phyloP scores from a whole-genome alignment of 2,329 filamentous ascomycete species.

The Ceratocystis lukuohia region DNA sequence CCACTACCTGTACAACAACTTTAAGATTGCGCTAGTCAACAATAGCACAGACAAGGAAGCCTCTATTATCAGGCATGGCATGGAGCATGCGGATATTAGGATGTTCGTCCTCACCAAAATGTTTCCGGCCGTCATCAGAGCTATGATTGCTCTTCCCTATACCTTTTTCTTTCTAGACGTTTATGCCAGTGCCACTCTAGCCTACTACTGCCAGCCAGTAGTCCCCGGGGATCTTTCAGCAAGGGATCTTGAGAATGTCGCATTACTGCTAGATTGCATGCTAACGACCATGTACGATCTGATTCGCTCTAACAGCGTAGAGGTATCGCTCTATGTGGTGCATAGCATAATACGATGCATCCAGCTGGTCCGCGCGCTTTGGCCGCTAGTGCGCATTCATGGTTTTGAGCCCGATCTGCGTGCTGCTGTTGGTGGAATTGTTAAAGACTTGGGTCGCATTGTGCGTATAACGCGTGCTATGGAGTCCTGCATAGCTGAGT shows the following conservation, averaged over 20 bases:
- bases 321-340: conserved; percentile 11
- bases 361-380: background rate
- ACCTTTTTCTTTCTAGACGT: conserved; percentile 39
- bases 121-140: conserved; percentile 39
- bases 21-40: conserved; percentile 40
- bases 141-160: conserved; percentile 26
- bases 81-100: conserved; percentile 32
- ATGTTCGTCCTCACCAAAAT: conserved; percentile 39
- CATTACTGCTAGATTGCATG: background rate
- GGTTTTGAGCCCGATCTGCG: conserved; percentile 3
- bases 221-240: conserved; percentile 10
- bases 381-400: conserved; percentile 5
- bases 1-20: conserved; percentile 44
- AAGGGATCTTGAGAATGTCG: background rate
- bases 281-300: conserved; percentile 13
- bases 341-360: background rate
- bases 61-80: conserved; percentile 34
- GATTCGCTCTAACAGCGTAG: background rate
- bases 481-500: background rate
- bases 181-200: conserved; percentile 34
- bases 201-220: conserved; percentile 20
- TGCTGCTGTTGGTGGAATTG: background rate
- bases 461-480: conserved; percentile 5
- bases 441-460: background rate
- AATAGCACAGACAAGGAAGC: conserved; percentile 36